Evolutionary conservation across 306 rosid genomes (phyloP).

Genomic region (Clitoria ternatea): DNA sequence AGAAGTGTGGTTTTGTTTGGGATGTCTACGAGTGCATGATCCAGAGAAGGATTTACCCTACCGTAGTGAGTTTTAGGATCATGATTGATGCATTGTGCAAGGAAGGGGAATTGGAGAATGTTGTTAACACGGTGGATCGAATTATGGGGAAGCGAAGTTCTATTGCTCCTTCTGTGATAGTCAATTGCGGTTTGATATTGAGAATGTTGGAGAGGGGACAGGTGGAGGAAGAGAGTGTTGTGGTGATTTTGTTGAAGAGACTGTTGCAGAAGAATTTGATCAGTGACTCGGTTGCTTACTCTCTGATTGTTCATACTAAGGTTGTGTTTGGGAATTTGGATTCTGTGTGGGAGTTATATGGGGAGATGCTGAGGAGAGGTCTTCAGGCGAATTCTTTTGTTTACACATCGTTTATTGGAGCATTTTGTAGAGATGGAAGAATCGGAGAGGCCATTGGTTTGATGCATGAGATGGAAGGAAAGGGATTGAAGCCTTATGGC

Average conservation of each 20-base stretch:
- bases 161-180: slow-evolving; percentile 54
- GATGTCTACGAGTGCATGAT: slow-evolving; percentile 74
- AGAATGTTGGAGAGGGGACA: slow-evolving; percentile 46
- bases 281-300: slow-evolving; percentile 54
- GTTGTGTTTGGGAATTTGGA: slow-evolving; percentile 41
- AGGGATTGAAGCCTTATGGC: slow-evolving; percentile 51
- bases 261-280: slow-evolving; percentile 72
- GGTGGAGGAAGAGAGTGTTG: slow-evolving; percentile 29
- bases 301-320: slow-evolving; percentile 52
- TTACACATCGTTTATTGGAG: slow-evolving; percentile 55
- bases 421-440: slow-evolving; percentile 49
- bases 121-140: slow-evolving; percentile 47
- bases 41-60: slow-evolving; percentile 47
- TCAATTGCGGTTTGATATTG: slow-evolving; percentile 48
- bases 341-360: slow-evolving; percentile 41
- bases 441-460: slow-evolving; percentile 51
- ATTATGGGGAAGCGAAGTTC: slow-evolving; percentile 42
- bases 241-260: slow-evolving; percentile 55
- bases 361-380: slow-evolving; percentile 69
- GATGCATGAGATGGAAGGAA: slow-evolving; percentile 55
- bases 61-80: slow-evolving; percentile 40
- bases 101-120: slow-evolving; percentile 59
- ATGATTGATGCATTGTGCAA: slow-evolving; percentile 69
- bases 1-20: slow-evolving; percentile 42
- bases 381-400: slow-evolving; percentile 59